Percentiles rank a stretch among this genome's conserved stretches.
Evolutionary conservation across 2,329 filamentous ascomycete species (phyloP).

Genomic region (Aspergillus sp.): DNA sequence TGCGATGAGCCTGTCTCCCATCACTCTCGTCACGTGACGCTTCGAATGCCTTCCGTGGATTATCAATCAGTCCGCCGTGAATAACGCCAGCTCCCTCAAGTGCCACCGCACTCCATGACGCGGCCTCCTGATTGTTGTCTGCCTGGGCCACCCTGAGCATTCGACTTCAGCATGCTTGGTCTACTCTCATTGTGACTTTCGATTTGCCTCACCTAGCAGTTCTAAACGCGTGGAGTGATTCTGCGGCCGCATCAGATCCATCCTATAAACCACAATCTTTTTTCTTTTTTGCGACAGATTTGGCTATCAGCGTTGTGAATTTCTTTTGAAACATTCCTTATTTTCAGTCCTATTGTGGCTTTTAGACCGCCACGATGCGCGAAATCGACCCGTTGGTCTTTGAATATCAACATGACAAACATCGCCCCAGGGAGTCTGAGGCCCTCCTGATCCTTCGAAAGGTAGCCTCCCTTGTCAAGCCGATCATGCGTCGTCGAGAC

Average conservation of each 20-base stretch:
- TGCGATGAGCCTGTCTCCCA: too few species aligned
- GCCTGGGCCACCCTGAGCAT: background rate
- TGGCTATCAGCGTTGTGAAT: background rate
- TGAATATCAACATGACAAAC: slow-evolving; percentile 54
- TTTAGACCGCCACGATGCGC: slow-evolving; percentile 27
- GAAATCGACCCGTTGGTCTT: slow-evolving; percentile 49
- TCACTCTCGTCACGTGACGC: too few species aligned
- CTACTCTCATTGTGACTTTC: background rate
- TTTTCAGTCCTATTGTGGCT: background rate
- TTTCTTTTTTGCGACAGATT: too few species aligned
- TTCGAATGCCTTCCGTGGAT: background rate
- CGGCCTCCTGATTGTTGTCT: background rate
- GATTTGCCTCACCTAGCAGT: background rate
- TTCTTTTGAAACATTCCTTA: background rate
- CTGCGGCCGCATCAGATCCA: too few species aligned
- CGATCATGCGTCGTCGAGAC: slow-evolving; percentile 82
- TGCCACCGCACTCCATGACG: background rate
- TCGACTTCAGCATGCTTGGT: slow-evolving; percentile 4
- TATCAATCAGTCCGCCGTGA: background rate
- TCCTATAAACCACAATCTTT: too few species aligned
- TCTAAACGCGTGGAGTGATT: too few species aligned
- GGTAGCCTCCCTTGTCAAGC: slow-evolving; percentile 85
- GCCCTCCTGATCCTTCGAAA: slow-evolving; percentile 66
- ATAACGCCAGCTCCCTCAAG: background rate
- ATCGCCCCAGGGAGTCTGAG: slow-evolving; percentile 48